Conservation (phyloP, 306 rosid species). For the Pterocarpus santalinus region DNA sequence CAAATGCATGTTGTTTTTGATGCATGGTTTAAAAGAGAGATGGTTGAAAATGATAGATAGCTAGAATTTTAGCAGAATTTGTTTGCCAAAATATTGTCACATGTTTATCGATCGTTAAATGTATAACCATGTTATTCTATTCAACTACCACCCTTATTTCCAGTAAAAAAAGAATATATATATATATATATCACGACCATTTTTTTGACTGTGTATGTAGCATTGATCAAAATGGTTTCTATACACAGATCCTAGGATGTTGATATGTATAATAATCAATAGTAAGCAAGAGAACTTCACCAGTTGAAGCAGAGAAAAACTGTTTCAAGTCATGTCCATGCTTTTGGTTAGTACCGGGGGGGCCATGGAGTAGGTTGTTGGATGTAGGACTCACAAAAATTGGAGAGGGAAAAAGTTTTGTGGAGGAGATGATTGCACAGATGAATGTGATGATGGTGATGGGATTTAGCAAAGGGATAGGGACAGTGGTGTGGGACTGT, state of each 20-base stretch:
- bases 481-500: constrained; percentile 32
- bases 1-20: not conserved
- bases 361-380: constrained; percentile 5
- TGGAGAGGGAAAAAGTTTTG: constrained; percentile 21
- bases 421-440: constrained; percentile 36
- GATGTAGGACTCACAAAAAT: constrained; percentile 33
- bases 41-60: not conserved
- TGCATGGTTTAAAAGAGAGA: not conserved
- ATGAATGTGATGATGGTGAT: constrained; percentile 43
- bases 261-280: not conserved
- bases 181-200: no score
- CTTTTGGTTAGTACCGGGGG: not conserved
- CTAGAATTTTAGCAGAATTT: not conserved
- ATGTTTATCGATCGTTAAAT: no score
- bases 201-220: no score
- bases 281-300: constrained; percentile 18
- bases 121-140: no score
- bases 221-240: no score
- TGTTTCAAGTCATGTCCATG: not conserved
- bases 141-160: no score
- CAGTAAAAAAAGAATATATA: no score
- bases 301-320: constrained; percentile 7
- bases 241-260: no score
- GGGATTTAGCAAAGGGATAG: constrained; percentile 7
- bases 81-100: not conserved